Conservation (phyloP, 2,329 filamentous ascomycete species). For the Alternaria ethzedia region DNA sequence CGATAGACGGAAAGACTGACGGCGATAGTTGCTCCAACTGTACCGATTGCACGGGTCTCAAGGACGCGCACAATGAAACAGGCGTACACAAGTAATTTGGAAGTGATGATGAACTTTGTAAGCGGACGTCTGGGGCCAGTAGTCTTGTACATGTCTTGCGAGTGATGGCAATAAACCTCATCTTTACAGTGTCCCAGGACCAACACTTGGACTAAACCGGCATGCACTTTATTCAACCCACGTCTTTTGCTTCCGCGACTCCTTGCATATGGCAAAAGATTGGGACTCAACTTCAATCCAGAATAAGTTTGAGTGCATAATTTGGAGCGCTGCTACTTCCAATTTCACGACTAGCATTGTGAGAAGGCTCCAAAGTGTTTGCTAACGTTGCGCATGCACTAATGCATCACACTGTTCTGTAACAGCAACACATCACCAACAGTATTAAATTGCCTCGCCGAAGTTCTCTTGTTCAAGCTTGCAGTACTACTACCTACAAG, state of each 20-base stretch:
- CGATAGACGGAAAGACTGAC: not conserved
- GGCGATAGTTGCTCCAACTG: slow-evolving; percentile 10
- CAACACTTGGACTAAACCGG: not conserved
- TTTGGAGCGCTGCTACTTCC: not conserved
- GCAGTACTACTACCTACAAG: not conserved
- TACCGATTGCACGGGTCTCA: slow-evolving; percentile 10
- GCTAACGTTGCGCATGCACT: not conserved
- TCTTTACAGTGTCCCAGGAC: not conserved
- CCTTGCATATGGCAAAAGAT: not conserved
- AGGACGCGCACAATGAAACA: slow-evolving; percentile 7
- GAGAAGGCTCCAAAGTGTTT: not conserved
- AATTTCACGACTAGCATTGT: not conserved
- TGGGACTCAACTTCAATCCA: not conserved
- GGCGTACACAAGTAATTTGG: slow-evolving; percentile 5
- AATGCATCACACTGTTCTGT: not conserved
- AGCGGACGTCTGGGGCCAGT: not conserved
- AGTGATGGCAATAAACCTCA: not conserved
- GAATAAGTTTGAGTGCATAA: not conserved
- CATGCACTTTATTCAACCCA: not conserved
- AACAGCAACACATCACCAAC: not conserved
- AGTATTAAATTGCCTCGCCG: not conserved
- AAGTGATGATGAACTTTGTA: not conserved
- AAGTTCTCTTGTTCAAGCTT: not conserved
- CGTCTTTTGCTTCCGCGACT: not conserved
- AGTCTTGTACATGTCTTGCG: not conserved